Conservation (phyloP, 768 basidiomycete species). For the Candolleomyces efflorescens region DNA sequence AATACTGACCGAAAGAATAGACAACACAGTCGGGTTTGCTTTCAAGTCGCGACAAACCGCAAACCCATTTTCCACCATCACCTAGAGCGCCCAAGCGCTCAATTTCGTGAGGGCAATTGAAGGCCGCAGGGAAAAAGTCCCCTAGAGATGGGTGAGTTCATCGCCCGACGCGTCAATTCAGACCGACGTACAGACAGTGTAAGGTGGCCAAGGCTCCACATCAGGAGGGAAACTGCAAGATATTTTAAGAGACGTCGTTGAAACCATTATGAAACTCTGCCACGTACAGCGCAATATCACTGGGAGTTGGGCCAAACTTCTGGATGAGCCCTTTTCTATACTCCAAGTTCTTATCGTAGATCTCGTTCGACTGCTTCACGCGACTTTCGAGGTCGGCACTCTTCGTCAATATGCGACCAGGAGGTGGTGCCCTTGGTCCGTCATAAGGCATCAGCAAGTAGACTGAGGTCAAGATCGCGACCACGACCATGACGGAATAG, state of each 20-base stretch:
- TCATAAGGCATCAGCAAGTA: conserved; percentile 42
- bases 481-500: conserved; percentile 40
- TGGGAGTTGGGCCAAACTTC: conserved; percentile 48
- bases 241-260: conserved; percentile 3
- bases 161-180: neutral
- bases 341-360: conserved; percentile 40
- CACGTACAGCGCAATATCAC: conserved; percentile 44
- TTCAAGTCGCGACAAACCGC: conserved; percentile 52
- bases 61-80: conserved; percentile 71
- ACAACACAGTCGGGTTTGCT: conserved; percentile 54
- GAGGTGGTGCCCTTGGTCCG: conserved; percentile 12
- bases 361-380: conserved; percentile 36
- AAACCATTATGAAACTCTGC: neutral
- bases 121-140: conserved; percentile 51
- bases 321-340: conserved; percentile 45
- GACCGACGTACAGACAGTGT: conserved; percentile 49
- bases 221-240: conserved; percentile 45
- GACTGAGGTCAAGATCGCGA: conserved; percentile 39
- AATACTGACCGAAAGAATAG: conserved; percentile 54
- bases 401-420: conserved; percentile 13
- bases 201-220: conserved; percentile 50
- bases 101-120: conserved; percentile 48
- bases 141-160: conserved; percentile 28
- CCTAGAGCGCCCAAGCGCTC: conserved; percentile 50
- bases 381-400: conserved; percentile 35